A percentile compares a stretch with the other conserved stretches of the same genome.
Conservation (phyloP, 2,329 filamentous ascomycete genomes). For the Magnaporthiopsis rhizophila region DNA sequence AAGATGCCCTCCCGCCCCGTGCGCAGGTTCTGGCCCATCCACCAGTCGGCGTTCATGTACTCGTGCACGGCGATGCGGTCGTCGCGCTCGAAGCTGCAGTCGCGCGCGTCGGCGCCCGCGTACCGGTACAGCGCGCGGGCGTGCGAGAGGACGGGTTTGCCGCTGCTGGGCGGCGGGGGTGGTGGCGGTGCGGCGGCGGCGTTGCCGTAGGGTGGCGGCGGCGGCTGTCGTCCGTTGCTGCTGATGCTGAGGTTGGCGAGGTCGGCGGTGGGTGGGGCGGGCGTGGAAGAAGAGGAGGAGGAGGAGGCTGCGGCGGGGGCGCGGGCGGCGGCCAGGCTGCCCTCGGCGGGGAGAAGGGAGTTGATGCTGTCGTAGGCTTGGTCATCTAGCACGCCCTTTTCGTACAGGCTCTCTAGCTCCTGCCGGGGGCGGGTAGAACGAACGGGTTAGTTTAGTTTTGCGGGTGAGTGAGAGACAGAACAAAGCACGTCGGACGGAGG, state of each 20-base stretch:
- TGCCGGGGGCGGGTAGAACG: conserved; percentile 26
- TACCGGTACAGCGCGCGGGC: conserved; percentile 82
- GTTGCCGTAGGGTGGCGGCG: conserved; percentile 43
- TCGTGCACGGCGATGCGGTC: conserved; percentile 75
- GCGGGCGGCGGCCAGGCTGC: conserved; percentile 41
- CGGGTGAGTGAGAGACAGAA: too few relatives aligned
- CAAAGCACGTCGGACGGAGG: too few relatives aligned
- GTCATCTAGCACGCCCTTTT: conserved; percentile 70
- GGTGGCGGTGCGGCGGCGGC: conserved; percentile 19
- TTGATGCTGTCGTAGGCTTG: conserved; percentile 68
- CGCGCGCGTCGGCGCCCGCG: conserved; percentile 67
- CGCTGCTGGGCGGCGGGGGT: conserved; percentile 27
- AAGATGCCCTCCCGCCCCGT: conserved; percentile 88
- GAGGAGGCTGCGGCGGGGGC: conserved; percentile 17
- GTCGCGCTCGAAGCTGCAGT: conserved; percentile 72
- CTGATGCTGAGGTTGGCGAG: conserved; percentile 33
- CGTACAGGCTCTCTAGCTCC: conserved; percentile 87
- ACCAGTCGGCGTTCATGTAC: conserved; percentile 97
- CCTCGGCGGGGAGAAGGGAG: conserved; percentile 65
- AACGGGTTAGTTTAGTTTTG: conserved; percentile 8
- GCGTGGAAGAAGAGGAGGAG: conserved; percentile 16
- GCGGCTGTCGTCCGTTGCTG: conserved; percentile 32
- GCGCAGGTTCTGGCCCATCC: conserved; percentile 79
- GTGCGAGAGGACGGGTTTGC: conserved; percentile 57
- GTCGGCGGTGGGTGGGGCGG: conserved; percentile 25